A percentile compares a stretch with the other conserved stretches of the same genome.
phyloP scores from a whole-genome alignment of 257 asterid genomes.

The Leonotis leonurus region DNA sequence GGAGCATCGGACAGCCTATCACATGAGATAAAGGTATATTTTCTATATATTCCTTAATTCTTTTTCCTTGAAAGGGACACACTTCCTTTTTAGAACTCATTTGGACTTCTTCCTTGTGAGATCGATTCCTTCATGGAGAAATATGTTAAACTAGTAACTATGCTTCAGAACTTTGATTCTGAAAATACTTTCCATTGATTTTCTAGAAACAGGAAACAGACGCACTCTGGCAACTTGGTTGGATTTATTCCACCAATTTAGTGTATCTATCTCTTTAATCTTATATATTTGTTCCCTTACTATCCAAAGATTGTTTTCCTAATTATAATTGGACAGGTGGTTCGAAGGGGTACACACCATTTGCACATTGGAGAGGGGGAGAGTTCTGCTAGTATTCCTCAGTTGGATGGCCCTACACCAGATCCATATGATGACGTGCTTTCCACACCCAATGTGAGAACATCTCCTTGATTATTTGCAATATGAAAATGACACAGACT shows the following conservation, averaged over 20 bases:
- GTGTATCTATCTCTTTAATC: not conserved
- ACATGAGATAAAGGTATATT: slow-evolving; percentile 46
- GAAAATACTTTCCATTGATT: not conserved
- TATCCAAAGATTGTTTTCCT: not conserved
- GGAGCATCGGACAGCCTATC: slow-evolving; percentile 64
- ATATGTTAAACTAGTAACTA: not conserved
- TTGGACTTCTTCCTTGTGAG: slow-evolving; percentile 4
- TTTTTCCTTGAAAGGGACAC: not conserved
- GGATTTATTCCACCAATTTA: slow-evolving; percentile 4
- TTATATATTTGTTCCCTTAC: not conserved
- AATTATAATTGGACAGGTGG: slow-evolving; percentile 32
- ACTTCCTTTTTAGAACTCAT: slow-evolving; percentile 4
- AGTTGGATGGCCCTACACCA: slow-evolving; percentile 80
- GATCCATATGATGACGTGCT: slow-evolving; percentile 79
- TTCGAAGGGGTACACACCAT: slow-evolving; percentile 33
- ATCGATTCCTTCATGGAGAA: not conserved
- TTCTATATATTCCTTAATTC: not conserved
- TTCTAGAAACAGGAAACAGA: not conserved
- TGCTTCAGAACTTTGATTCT: not conserved
- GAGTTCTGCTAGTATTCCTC: slow-evolving; percentile 44
- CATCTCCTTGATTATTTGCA: slow-evolving; percentile 7
- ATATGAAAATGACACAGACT: not conserved
- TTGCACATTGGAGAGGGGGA: slow-evolving; percentile 25
- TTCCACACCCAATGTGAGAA: slow-evolving; percentile 78
- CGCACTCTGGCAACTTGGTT: not conserved